Evolutionary conservation across 116 monocot genomes (phyloP), one percentile per base, ranked within the genome.

Genomic region (Dioscorea cayenensis): DNA sequence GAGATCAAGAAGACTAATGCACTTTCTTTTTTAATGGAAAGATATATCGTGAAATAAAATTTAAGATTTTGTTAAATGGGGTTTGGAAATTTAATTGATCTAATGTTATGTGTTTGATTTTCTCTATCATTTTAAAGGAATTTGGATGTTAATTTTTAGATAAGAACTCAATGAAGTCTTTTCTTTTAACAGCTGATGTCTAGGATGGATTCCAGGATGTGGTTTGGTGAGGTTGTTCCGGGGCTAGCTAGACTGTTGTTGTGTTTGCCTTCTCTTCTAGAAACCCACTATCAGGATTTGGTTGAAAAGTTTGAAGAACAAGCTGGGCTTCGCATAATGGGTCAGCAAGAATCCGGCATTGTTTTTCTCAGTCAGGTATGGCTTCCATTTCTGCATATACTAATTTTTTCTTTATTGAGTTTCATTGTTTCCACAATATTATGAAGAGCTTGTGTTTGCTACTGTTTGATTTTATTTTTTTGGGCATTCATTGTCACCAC

Each of bases 151-250:
- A n/a, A 12, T 55, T 55, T 2, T n/a, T 55, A 59, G 14, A 59
- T 19, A 16, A 21, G 21, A 59, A 59, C 43, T 43, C 12, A 12
- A 59, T 32, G 32, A 59, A 59, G 59, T 62, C n/a, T 62, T 62
- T 70, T 48, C 18, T 70, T 77, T 68, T 35, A 43, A 22, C 71
- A 95, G 95, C 51, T 89, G 77, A 87, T 95, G 76, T 79, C 81
- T 63, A 74, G 87, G 49, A 76, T 60, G 77, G 80, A 85, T 38
- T 77, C 95, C 12, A 85, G 84, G 82, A 70, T 71, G 69, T 95
- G 91, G 91, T 95, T 95, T 60, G 72, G 80, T 2, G 83, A 95
- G 68, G 80, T 82, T 10, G 55, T 95, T 66, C 95, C 95, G 10
- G 23, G 28, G 28, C 48, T 95, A 73, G 95, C 85, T 7, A 82